Percentiles rank a stretch among this genome's conserved stretches.
phyloP scores from a whole-genome alignment of 371 early-diverging fungal genomes.

The Nosema granulosis region DNA sequence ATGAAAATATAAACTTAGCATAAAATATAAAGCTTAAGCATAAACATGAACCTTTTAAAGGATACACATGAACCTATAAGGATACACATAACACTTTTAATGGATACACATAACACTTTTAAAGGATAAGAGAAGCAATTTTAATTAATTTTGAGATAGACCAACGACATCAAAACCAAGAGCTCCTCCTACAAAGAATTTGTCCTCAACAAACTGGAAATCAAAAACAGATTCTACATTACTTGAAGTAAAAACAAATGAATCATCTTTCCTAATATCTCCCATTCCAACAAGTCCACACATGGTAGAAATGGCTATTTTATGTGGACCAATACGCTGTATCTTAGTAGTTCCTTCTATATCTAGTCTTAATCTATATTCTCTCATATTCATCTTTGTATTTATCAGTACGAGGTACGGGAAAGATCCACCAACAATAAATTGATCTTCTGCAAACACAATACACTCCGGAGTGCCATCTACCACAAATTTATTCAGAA shows the following conservation, averaged over 20 bases:
- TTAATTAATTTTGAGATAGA: too few relatives aligned
- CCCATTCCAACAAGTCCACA: constrained; percentile 46
- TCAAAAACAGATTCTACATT: constrained; percentile 48
- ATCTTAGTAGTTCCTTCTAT: constrained; percentile 22
- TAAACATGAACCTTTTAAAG: too few relatives aligned
- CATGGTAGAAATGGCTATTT: constrained; percentile 33
- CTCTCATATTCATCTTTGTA: constrained; percentile 34
- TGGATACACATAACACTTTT: too few relatives aligned
- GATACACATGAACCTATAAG: too few relatives aligned
- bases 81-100: too few relatives aligned
- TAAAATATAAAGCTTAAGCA: too few relatives aligned
- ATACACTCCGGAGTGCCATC: constrained; percentile 30
- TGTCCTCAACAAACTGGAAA: constrained; percentile 21
- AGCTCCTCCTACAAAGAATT: constrained; percentile 43
- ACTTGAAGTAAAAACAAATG: constrained; percentile 22
- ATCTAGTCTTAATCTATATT: constrained; percentile 34
- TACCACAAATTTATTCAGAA: constrained; percentile 30
- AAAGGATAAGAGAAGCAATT: too few relatives aligned
- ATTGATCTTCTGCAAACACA: constrained; percentile 38
- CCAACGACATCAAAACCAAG: constrained; percentile 43
- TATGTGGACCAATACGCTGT: not conserved
- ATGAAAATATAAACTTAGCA: too few relatives aligned
- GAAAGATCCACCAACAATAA: constrained; percentile 55
- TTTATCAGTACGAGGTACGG: constrained; percentile 43
- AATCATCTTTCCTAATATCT: constrained; percentile 47